These are phyloP conservation scores for Spatholobus suberectus DNA, from an alignment of 306 rosid genomes.

Conservation along the genomic window DNA sequence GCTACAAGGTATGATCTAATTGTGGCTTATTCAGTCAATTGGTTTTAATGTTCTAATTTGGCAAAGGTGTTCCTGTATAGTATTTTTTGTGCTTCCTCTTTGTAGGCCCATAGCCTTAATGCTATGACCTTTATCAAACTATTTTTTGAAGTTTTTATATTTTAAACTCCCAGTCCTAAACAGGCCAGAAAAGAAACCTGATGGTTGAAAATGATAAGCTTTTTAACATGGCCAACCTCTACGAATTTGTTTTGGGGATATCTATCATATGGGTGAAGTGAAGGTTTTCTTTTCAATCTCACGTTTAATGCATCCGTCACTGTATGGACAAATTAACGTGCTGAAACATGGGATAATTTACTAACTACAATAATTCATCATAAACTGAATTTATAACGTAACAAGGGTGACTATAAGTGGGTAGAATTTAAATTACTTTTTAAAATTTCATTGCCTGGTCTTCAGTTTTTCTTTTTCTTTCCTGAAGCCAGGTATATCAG, in stretches of 20 bases:
- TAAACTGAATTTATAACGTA: conserved; percentile 30
- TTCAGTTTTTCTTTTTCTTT: conserved; percentile 77
- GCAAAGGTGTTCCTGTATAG: neutral
- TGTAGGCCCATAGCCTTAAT: neutral
- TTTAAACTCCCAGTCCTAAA: neutral
- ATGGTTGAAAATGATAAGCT: neutral
- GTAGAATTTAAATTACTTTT: conserved; percentile 47
- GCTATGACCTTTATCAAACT: conserved; percentile 29
- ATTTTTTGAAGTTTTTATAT: neutral
- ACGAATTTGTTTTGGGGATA: conserved; percentile 3
- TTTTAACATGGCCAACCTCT: conserved; percentile 1
- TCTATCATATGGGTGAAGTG: conserved; percentile 5
- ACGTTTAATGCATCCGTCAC: conserved; percentile 19
- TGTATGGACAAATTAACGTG: conserved; percentile 12
- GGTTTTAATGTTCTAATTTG: conserved; percentile 15
- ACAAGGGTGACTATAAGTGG: conserved; percentile 36
- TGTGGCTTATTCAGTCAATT: conserved; percentile 12
- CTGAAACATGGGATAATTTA: conserved; percentile 27
- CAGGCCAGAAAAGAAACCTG: conserved; percentile 18
- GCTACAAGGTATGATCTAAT: conserved; percentile 82
- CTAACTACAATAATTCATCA: conserved; percentile 28
- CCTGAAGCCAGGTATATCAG: conserved; percentile 92
- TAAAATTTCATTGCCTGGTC: conserved; percentile 64
- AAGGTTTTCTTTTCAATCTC: conserved; percentile 27
- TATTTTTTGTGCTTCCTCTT: neutral